Percentiles rank a stretch among this genome's conserved stretches.
Evolutionary conservation across 768 basidiomycete genomes (phyloP).

Genomic region (Clitopilus passeckerianus): DNA sequence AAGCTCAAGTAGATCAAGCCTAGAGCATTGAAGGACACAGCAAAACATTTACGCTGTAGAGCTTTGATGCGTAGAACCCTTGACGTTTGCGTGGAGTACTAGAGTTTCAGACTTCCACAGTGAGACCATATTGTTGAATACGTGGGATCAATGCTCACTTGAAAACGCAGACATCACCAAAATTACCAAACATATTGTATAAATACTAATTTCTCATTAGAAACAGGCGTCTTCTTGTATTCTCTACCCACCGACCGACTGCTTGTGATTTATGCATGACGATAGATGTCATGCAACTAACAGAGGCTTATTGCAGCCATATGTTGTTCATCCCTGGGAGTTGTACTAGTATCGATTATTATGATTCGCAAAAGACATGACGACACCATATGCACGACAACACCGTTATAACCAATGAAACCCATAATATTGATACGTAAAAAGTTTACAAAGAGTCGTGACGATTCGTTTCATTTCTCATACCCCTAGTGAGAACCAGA

Average conservation of each 20-base stretch:
- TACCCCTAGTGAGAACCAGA: slow-evolving; percentile 61
- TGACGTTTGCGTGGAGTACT: slow-evolving; percentile 1
- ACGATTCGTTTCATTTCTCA: slow-evolving; percentile 40
- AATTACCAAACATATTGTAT: too few relatives aligned
- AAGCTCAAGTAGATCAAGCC: slow-evolving; percentile 6
- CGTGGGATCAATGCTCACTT: background rate
- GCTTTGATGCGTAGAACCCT: slow-evolving; percentile 8
- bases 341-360: too few relatives aligned
- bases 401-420: background rate
- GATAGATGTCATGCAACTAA: too few relatives aligned
- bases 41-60: slow-evolving; percentile 15
- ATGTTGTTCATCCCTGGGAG: too few relatives aligned
- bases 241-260: too few relatives aligned
- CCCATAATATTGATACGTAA: background rate
- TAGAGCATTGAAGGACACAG: slow-evolving; percentile 13
- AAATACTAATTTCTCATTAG: too few relatives aligned
- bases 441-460: background rate
- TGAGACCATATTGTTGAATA: background rate
- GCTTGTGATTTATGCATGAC: too few relatives aligned
- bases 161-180: too few relatives aligned
- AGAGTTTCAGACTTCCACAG: background rate
- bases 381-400: background rate
- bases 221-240: too few relatives aligned
- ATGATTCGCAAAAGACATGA: background rate
- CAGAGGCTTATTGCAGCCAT: too few relatives aligned